These are phyloP conservation scores for Wickerhamomyces alni DNA, from an alignment of 805 yeast species.

Conservation along the genomic window DNA sequence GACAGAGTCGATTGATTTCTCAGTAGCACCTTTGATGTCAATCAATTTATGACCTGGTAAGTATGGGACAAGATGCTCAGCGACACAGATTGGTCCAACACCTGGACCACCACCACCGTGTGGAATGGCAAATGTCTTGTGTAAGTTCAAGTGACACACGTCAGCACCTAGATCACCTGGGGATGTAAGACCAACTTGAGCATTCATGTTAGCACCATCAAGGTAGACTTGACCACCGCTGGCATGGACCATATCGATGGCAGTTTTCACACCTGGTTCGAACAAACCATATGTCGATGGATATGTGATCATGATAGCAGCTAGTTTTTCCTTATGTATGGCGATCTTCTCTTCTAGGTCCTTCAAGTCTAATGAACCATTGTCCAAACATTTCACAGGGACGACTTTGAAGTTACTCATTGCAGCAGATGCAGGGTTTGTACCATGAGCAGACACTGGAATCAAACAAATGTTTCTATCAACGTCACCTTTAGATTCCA, in stretches of 20 bases:
- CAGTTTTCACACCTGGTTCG: constrained; percentile 83
- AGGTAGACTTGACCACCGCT: constrained; percentile 94
- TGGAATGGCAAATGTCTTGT: constrained; percentile 95
- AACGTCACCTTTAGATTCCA: constrained; percentile 61
- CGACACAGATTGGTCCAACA: constrained; percentile 96
- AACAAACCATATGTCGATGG: constrained; percentile 97
- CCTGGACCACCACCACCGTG: constrained; percentile 99
- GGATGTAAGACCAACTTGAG: constrained; percentile 94
- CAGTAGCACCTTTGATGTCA: constrained; percentile 33
- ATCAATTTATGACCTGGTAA: constrained; percentile 74
- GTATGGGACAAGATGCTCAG: constrained; percentile 68
- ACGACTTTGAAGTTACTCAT: constrained; percentile 95
- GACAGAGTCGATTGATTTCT: constrained; percentile 64
- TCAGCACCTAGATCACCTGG: constrained; percentile 98
- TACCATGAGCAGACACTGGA: constrained; percentile 97
- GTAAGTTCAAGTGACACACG: constrained; percentile 94
- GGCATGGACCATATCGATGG: constrained; percentile 78
- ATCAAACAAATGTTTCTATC: constrained; percentile 84
- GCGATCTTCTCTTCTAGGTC: constrained; percentile 73
- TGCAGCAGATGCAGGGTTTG: constrained; percentile 97
- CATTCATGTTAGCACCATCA: constrained; percentile 99
- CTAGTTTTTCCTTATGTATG: constrained; percentile 62
- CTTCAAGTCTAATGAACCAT: constrained; percentile 80
- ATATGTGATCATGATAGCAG: constrained; percentile 94
- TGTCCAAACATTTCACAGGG: constrained; percentile 76